These are phyloP conservation scores for Pezicula radicicola DNA, from an alignment of 2,329 filamentous ascomycete species.

Conservation along the genomic window DNA sequence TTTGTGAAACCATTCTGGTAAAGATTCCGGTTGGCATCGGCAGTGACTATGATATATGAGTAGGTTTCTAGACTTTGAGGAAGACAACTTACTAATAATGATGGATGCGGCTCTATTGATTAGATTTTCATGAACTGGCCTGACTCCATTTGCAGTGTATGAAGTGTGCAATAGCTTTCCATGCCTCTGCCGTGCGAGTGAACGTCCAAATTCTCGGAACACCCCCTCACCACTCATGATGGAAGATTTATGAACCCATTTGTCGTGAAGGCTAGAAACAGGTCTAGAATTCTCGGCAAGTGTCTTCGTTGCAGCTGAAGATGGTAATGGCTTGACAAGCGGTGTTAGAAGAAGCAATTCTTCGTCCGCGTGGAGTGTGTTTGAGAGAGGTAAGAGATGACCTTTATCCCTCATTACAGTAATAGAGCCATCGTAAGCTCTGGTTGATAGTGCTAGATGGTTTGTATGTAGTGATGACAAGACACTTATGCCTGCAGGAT, in stretches of 20 bases:
- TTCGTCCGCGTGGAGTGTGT: conserved; percentile 78
- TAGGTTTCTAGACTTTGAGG: not conserved
- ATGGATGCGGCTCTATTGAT: conserved; percentile 86
- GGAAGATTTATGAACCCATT: conserved; percentile 52
- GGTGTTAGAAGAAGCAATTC: conserved; percentile 88
- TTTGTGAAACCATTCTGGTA: conserved; percentile 96
- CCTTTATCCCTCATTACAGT: conserved; percentile 90
- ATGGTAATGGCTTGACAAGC: conserved; percentile 86
- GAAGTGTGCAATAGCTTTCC: conserved; percentile 90
- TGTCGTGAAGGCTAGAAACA: conserved; percentile 44
- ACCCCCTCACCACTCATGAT: conserved; percentile 92
- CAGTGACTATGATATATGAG: conserved; percentile 65
- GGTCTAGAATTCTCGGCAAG: conserved; percentile 52
- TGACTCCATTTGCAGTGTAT: conserved; percentile 89
- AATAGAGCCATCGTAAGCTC: conserved; percentile 88
- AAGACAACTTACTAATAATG: conserved; percentile 38
- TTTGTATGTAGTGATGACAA: conserved; percentile 78
- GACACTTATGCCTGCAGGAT: conserved; percentile 74
- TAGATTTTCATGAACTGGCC: conserved; percentile 89
- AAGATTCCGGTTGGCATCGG: conserved; percentile 88
- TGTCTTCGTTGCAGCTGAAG: conserved; percentile 76
- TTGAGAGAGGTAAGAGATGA: conserved; percentile 76
- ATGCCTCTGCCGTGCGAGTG: conserved; percentile 79
- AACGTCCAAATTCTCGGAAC: conserved; percentile 84
- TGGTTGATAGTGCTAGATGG: conserved; percentile 77